A percentile compares a stretch with the other conserved stretches of the same genome.
These are phyloP conservation scores for Talaromyces funiculosus DNA, from an alignment of 2,329 filamentous ascomycete species.

Conservation along the genomic window DNA sequence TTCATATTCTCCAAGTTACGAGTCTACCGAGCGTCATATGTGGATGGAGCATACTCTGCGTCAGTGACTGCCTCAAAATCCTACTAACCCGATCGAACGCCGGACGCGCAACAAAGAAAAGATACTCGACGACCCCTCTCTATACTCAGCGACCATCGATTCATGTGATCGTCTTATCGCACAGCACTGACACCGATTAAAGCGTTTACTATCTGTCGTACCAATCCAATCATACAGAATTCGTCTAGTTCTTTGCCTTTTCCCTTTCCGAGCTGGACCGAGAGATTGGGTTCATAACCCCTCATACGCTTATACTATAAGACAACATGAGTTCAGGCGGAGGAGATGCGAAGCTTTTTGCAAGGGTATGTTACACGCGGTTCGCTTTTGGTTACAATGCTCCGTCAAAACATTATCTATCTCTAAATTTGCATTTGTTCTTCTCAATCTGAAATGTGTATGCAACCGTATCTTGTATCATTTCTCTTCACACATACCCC, in stretches of 20 bases:
- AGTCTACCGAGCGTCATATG: not conserved
- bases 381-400: not conserved
- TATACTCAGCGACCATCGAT: not conserved
- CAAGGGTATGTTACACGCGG: conserved; percentile 63
- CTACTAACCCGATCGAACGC: not conserved
- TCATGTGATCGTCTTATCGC: conserved; percentile 7
- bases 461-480: not conserved
- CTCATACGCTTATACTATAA: not conserved
- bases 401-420: not conserved
- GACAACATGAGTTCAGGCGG: conserved; percentile 59
- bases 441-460: not conserved
- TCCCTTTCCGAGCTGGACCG: not conserved
- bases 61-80: not conserved
- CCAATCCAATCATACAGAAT: conserved; percentile 3
- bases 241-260: not conserved
- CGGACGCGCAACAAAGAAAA: not conserved
- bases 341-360: conserved; percentile 99
- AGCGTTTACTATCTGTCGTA: not conserved
- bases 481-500: no score
- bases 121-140: conserved; percentile 5
- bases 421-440: not conserved
- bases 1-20: not conserved
- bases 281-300: not conserved
- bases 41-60: not conserved
- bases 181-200: conserved; percentile 3